Conservation (phyloP, 2,329 filamentous ascomycete species). For the Fusarium sp. region DNA sequence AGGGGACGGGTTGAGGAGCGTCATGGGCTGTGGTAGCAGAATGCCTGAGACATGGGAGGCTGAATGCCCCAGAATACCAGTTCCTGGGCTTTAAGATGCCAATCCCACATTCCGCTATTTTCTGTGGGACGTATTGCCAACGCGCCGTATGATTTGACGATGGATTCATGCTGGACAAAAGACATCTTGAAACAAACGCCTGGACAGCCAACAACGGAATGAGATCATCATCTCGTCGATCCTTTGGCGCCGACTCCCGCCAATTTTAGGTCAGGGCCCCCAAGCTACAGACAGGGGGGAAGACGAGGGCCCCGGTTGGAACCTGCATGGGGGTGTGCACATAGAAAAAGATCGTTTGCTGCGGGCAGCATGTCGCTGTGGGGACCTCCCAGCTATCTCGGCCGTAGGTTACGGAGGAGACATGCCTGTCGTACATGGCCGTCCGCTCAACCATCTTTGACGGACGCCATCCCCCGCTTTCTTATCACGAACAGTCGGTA, state of each 20-base stretch:
- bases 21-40: constrained; percentile 40
- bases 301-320: constrained; percentile 27
- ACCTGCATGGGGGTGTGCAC: constrained; percentile 36
- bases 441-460: constrained; percentile 34
- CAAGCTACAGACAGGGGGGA: constrained; percentile 38
- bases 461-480: constrained; percentile 44
- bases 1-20: constrained; percentile 42
- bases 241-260: constrained; percentile 50
- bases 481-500: constrained; percentile 40
- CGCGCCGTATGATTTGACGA: constrained; percentile 42
- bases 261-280: constrained; percentile 46
- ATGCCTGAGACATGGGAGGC: constrained; percentile 30
- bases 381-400: constrained; percentile 45
- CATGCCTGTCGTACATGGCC: constrained; percentile 36
- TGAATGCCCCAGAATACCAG: constrained; percentile 37
- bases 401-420: constrained; percentile 44
- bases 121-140: constrained; percentile 31
- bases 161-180: constrained; percentile 28
- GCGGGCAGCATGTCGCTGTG: constrained; percentile 37
- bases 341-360: constrained; percentile 32
- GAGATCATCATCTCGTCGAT: constrained; percentile 52
- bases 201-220: constrained; percentile 49
- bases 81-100: constrained; percentile 24
- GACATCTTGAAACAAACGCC: constrained; percentile 51
- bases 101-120: constrained; percentile 42